Evolutionary conservation across 371 early-diverging fungal genomes (phyloP).

Genomic region (Saksenaea oblongispora): DNA sequence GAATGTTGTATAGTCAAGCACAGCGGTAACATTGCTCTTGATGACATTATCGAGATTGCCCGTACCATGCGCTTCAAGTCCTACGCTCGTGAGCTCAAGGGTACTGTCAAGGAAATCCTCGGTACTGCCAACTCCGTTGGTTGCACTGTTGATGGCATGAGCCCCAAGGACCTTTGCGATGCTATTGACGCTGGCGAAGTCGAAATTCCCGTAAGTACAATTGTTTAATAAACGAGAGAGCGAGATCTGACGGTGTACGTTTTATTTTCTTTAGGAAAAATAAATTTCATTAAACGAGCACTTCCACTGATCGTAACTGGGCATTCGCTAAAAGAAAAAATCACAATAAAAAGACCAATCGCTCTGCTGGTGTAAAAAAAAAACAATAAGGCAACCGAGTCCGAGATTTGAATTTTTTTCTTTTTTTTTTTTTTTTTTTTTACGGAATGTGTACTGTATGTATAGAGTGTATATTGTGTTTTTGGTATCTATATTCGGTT

Average conservation of each 20-base stretch:
- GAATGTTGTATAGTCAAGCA: slow-evolving; percentile 73
- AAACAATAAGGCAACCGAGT: not conserved
- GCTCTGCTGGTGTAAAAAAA: slow-evolving; percentile 6
- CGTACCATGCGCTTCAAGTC: slow-evolving; percentile 96
- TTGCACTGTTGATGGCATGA: slow-evolving; percentile 73
- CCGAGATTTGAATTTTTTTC: not conserved
- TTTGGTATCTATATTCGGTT: not conserved
- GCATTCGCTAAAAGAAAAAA: slow-evolving; percentile 1
- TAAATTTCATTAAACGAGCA: slow-evolving; percentile 15
- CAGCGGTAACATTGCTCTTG: slow-evolving; percentile 88
- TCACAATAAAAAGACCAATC: not conserved
- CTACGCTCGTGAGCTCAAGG: slow-evolving; percentile 82
- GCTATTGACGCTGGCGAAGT: slow-evolving; percentile 75
- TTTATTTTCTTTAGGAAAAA: slow-evolving; percentile 32
- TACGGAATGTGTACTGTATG: too few relatives aligned
- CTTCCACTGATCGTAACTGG: slow-evolving; percentile 1
- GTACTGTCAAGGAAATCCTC: slow-evolving; percentile 98
- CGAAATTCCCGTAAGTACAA: slow-evolving; percentile 63
- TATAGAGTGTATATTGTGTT: too few relatives aligned
- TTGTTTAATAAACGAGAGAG: slow-evolving; percentile 13
- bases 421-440: not conserved
- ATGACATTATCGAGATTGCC: slow-evolving; percentile 96
- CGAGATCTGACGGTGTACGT: too few relatives aligned
- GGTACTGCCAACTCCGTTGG: slow-evolving; percentile 97
- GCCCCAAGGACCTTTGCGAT: slow-evolving; percentile 48